Base-by-base conservation (phyloP, 768 basidiomycete genomes). In the Rubroboletus satanas region DNA sequence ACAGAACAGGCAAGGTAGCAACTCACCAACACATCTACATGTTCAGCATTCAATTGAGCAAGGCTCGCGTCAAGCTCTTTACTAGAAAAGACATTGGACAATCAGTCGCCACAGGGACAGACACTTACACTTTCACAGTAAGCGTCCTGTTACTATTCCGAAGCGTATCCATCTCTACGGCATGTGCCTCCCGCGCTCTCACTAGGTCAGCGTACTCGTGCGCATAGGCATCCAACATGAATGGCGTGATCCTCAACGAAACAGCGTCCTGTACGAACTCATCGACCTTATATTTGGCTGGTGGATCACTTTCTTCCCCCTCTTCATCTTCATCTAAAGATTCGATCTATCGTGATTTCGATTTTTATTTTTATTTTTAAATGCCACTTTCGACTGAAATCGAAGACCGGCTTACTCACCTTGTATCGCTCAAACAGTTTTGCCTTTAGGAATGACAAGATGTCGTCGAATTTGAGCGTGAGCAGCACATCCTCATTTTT, bases 211-310 rank as follows among this genome's bases (percentile, higher is more conserved):
- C 84, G 66, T 93, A 96, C 73, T 97, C 94, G 51, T 85, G 88
- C 32, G 86, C 82, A 67, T 91, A 96, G 18, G 83, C 79, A 65
- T 98, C 96, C 38, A 98, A 77, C 92, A 95, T 93, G 73, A 98
- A 95, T 0, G 97, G 92, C 5, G 95, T 97, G 60, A 99, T 93
- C 58, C 81, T 81, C 62, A 97, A 73, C 21, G 84, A 83, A 55
- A 91, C 83, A 8, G 95, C 89, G 64, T 98, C 94, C 53, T 83
- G 79, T 5, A 98, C 88, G 69, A 98, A 95, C 42, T 85, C 83
- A 61, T 95, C 83, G 9, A 90, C 85, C 45, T 78, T 76, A 62
- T 92, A 91, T 66, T 71, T 70, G 51, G 68, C 64, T 4, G 51
- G 56, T 35, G 31, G 15, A 2, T 58, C 52, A n/a, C 14, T 10